Evolutionary conservation across 2,329 filamentous ascomycete species (phyloP).

Genomic region (Nannizzia gypsea): DNA sequence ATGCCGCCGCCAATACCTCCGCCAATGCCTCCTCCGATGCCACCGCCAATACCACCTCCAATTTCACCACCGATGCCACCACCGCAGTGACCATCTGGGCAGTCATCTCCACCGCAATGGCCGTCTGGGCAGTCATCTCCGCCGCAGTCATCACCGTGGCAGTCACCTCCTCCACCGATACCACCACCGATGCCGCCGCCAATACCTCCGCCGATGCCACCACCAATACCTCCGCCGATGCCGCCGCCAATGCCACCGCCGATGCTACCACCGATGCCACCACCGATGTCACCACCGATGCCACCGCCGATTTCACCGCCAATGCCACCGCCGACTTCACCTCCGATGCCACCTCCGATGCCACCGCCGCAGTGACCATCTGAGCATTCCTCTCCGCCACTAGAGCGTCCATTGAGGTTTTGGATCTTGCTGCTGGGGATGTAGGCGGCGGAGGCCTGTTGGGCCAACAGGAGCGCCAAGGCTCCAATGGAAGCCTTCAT

Average conservation of each 20-base stretch:
- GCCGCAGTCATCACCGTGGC: too few species aligned
- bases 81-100: too few species aligned
- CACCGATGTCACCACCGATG: not conserved
- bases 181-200: not conserved
- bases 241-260: not conserved
- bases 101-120: too few species aligned
- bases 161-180: not conserved
- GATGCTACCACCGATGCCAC: not conserved
- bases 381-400: not conserved
- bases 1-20: not conserved
- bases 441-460: conserved; percentile 18
- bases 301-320: not conserved
- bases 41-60: conserved; percentile 19
- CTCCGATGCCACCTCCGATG: not conserved
- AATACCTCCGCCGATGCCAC: not conserved
- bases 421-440: not conserved
- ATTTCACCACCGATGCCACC: not conserved
- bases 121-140: too few species aligned
- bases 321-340: not conserved
- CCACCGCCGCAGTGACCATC: not conserved
- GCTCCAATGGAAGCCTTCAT: conserved; percentile 17
- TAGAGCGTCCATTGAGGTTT: too few species aligned
- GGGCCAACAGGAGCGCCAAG: conserved; percentile 16
- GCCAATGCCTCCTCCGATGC: conserved; percentile 14
- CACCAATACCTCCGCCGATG: not conserved